Percentiles rank a stretch among this genome's conserved stretches.
These are phyloP conservation scores for Rachicladosporium sp. DNA, from an alignment of 2,329 filamentous ascomycete species.

Conservation along the genomic window DNA sequence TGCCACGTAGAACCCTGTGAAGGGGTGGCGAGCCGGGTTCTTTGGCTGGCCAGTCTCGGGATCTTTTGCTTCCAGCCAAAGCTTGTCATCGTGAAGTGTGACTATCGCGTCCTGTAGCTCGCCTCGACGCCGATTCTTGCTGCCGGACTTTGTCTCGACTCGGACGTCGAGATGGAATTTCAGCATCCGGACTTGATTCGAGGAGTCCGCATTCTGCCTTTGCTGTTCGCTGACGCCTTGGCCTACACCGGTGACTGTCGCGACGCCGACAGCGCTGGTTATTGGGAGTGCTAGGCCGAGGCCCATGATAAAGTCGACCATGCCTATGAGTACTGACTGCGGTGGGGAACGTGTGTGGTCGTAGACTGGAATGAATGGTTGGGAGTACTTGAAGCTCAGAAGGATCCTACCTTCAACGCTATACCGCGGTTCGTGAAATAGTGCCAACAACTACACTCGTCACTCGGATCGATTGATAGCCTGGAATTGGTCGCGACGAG, in stretches of 20 bases:
- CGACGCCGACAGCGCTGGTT: conserved; percentile 30
- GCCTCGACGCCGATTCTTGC: conserved; percentile 19
- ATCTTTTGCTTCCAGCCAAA: conserved; percentile 21
- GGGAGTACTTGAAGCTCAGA: too few species aligned
- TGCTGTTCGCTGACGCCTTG: conserved; percentile 39
- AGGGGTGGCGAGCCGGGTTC: conserved; percentile 30
- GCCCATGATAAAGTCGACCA: conserved; percentile 22
- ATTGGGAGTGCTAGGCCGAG: conserved; percentile 23
- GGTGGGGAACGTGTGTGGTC: too few species aligned
- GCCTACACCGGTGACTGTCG: conserved; percentile 38
- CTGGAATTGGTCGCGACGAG: too few species aligned
- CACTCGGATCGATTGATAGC: too few species aligned
- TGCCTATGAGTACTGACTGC: neutral
- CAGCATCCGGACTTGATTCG: conserved; percentile 38
- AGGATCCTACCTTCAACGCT: too few species aligned
- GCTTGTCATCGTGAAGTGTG: conserved; percentile 34
- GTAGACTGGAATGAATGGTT: too few species aligned
- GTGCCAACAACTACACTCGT: too few species aligned
- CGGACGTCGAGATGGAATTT: conserved; percentile 39
- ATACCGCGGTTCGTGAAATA: too few species aligned
- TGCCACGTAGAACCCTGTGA: conserved; percentile 39
- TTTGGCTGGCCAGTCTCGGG: conserved; percentile 18
- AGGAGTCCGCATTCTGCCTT: conserved; percentile 37
- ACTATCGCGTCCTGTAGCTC: conserved; percentile 33
- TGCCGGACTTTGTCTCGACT: conserved; percentile 24